These are phyloP conservation scores for Anisogramma anomala DNA, from an alignment of 2,329 filamentous ascomycete genomes.

Conservation along the genomic window DNA sequence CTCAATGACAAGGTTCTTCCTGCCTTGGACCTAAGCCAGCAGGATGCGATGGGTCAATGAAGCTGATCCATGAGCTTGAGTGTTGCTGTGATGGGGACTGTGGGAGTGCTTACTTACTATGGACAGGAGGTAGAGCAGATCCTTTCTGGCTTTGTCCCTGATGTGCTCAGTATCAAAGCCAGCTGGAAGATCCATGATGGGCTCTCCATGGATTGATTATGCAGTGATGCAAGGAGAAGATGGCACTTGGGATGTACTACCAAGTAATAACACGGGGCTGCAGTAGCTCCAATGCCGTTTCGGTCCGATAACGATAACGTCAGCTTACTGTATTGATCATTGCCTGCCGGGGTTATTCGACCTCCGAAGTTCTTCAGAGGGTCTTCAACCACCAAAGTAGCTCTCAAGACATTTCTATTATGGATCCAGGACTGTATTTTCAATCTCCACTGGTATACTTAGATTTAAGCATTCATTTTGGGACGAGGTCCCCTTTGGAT, in stretches of 20 bases:
- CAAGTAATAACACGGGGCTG: too few species aligned
- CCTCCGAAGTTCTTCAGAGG: too few species aligned
- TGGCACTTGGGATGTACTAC: too few species aligned
- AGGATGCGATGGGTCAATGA: slow-evolving; percentile 11
- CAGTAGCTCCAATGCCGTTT: not conserved
- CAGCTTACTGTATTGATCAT: not conserved
- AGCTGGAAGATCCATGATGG: slow-evolving; percentile 56
- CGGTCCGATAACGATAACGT: too few species aligned
- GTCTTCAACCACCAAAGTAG: too few species aligned
- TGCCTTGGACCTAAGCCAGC: slow-evolving; percentile 69
- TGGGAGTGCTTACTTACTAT: slow-evolving; percentile 57
- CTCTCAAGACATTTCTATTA: too few species aligned
- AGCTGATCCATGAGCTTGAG: slow-evolving; percentile 13
- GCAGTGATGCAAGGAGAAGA: slow-evolving; percentile 5
- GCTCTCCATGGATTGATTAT: slow-evolving; percentile 38
- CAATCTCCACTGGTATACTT: too few species aligned
- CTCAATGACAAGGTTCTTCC: slow-evolving; percentile 96
- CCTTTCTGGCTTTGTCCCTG: slow-evolving; percentile 71
- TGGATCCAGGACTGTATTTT: too few species aligned
- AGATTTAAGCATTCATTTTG: too few species aligned
- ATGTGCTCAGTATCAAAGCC: slow-evolving; percentile 67
- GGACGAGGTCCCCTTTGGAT: too few species aligned
- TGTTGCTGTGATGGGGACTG: slow-evolving; percentile 2
- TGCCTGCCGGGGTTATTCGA: slow-evolving; percentile 1
- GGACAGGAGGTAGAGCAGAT: slow-evolving; percentile 84